Percentiles rank a stretch among this genome's conserved stretches.
Evolutionary conservation across 352 stramenopile species (phyloP).

Genomic region (Globisporangium paroecandrum): DNA sequence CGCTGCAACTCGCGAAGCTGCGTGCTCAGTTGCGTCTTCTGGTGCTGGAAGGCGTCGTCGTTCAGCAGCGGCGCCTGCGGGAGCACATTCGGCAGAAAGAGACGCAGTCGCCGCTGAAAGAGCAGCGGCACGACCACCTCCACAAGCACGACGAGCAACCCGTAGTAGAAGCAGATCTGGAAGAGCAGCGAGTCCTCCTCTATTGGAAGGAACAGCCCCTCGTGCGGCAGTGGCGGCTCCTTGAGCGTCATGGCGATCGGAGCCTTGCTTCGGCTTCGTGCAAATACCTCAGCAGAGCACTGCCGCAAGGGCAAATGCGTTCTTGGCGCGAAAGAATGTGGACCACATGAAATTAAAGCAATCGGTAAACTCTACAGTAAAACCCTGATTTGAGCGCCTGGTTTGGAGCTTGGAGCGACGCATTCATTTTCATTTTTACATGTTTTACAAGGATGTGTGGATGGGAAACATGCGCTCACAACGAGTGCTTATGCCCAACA

Average conservation of each 20-base stretch:
- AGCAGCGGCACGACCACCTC: constrained; percentile 51
- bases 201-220: constrained; percentile 42
- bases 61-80: constrained; percentile 23
- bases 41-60: constrained; percentile 38
- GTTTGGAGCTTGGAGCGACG: too few relatives aligned
- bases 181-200: constrained; percentile 52
- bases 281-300: too few relatives aligned
- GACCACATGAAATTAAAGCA: too few relatives aligned
- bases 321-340: too few relatives aligned
- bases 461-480: too few relatives aligned
- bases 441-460: too few relatives aligned
- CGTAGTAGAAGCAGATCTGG: constrained; percentile 54
- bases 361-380: too few relatives aligned
- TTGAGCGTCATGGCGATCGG: not conserved
- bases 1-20: constrained; percentile 38
- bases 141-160: constrained; percentile 41
- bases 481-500: not conserved
- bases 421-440: too few relatives aligned
- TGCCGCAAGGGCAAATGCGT: too few relatives aligned
- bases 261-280: not conserved
- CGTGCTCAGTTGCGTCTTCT: constrained; percentile 33
- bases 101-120: constrained; percentile 48
- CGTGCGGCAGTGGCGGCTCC: not conserved
- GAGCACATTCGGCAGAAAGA: constrained; percentile 34
- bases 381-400: too few relatives aligned